Base-by-base conservation (phyloP, 2,329 filamentous ascomycete species). In the Amauroascus verrucosus region DNA sequence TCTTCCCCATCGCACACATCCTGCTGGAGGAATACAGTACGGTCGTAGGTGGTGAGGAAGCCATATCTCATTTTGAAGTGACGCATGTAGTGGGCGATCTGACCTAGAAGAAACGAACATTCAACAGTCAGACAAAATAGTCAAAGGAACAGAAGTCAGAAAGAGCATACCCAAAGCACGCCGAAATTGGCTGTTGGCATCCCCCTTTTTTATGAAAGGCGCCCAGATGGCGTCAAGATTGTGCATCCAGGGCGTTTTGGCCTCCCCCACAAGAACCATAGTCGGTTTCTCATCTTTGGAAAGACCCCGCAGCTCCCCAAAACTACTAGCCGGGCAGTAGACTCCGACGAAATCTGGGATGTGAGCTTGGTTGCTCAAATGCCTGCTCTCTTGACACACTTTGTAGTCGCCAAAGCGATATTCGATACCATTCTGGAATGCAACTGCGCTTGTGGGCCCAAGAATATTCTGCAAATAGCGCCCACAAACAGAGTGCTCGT, bases 231-330 rank as follows among this genome's bases (percentile, higher is more conserved):
- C 11, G 4, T 33, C 3, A 45, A 57, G 33, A 13, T 55, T 26
- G 49, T 57, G 56, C 7, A 48, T 54, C 56, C 53, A 57, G 3
- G 53, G 48, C 9, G 53, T 57, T 32, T 57, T 57, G 13, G 50
- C 56, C 51, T 57, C 53, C 16, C 56, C 56, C 14, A 57, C 33
- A 35, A 57, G 14, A 16, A 22, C 14, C 48, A 58, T 28, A 30
- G 9, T 4, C 7, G 41, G 51, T 24, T 44, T 11, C 13, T 28
- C 28, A 9, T 38, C 18, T 22, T 13, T 33, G 3, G 6, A 7
- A 28, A 52, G 49, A 35, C 6, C 33, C 11, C 14, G 6, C 14
- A 35, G 33, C 33, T 35, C 33, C 4, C 14, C 33, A 11, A n/a
- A 6, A 13, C 14, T 35, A 3, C 6, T n/a, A 35, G 33, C 33